A percentile compares a stretch with the other conserved stretches of the same genome.
Conservation (phyloP, 192 early-diverging fungal genomes). For the Spizellomyces sp. region DNA sequence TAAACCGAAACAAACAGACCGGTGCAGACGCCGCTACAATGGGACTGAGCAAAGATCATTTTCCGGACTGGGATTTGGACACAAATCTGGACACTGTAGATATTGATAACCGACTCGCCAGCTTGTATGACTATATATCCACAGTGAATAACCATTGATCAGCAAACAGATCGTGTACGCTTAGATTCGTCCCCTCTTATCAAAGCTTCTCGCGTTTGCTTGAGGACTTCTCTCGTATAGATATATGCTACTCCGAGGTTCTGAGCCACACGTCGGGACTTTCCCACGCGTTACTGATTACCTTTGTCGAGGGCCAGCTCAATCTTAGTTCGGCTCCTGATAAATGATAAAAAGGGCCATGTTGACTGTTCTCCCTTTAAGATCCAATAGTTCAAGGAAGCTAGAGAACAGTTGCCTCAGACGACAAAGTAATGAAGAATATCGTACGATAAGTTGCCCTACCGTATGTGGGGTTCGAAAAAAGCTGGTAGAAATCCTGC, state of each 20-base stretch:
- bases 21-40: no score
- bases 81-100: conserved; percentile 22
- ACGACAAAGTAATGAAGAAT: no score
- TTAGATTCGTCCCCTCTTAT: background rate
- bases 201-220: background rate
- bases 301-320: conserved; percentile 66
- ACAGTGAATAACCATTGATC: conserved; percentile 5
- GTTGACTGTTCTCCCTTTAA: conserved; percentile 77
- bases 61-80: conserved; percentile 1
- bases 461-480: conserved; percentile 67
- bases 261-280: no score
- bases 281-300: background rate
- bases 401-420: background rate
- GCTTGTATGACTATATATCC: conserved; percentile 21
- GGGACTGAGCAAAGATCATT: background rate
- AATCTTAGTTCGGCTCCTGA: conserved; percentile 67
- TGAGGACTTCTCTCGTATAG: background rate
- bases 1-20: no score
- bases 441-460: background rate
- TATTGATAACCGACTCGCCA: conserved; percentile 20
- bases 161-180: background rate
- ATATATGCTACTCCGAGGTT: background rate
- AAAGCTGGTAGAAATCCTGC: conserved; percentile 66
- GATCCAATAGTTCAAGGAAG: conserved; percentile 71
- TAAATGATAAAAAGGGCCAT: conserved; percentile 74